A percentile compares a stretch with the other conserved stretches of the same genome.
These are phyloP conservation scores for Pulveroboletus sp. DNA, from an alignment of 768 basidiomycete species.

Conservation along the genomic window DNA sequence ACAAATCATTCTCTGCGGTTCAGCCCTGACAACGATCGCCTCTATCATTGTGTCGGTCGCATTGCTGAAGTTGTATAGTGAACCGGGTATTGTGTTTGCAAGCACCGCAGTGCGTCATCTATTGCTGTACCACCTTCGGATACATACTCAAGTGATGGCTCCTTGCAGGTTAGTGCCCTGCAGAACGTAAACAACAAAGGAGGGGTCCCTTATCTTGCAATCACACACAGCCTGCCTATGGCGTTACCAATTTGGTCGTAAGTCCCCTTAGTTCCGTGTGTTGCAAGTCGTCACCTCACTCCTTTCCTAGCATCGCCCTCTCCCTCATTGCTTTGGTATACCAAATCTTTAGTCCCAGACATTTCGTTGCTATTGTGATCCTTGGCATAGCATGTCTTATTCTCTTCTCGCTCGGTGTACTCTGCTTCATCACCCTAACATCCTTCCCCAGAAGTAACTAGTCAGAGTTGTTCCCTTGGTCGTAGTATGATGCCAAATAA, in stretches of 20 bases:
- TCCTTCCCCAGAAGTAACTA: background rate
- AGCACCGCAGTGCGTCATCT: background rate
- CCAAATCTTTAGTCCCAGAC: background rate
- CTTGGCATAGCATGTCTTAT: background rate
- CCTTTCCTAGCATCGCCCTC: background rate
- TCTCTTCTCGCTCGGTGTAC: background rate
- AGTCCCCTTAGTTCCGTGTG: background rate
- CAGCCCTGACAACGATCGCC: slow-evolving; percentile 22
- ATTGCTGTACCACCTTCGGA: background rate
- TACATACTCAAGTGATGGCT: background rate
- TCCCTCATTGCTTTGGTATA: background rate
- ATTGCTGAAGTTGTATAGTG: background rate
- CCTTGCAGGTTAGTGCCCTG: background rate
- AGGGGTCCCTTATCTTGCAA: slow-evolving; percentile 14
- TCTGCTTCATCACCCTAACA: background rate
- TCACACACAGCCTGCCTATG: slow-evolving; percentile 33
- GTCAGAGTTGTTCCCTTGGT: background rate
- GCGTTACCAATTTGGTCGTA: slow-evolving; percentile 32
- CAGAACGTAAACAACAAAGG: background rate
- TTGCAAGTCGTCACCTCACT: background rate
- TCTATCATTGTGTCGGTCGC: background rate
- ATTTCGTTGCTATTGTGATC: background rate
- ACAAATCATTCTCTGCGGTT: slow-evolving; percentile 32
- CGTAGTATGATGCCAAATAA: background rate
- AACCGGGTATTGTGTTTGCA: background rate